A percentile compares a stretch with the other conserved stretches of the same genome.
Conservation (phyloP, 768 basidiomycete species). For the Xerocomus potaroensis region DNA sequence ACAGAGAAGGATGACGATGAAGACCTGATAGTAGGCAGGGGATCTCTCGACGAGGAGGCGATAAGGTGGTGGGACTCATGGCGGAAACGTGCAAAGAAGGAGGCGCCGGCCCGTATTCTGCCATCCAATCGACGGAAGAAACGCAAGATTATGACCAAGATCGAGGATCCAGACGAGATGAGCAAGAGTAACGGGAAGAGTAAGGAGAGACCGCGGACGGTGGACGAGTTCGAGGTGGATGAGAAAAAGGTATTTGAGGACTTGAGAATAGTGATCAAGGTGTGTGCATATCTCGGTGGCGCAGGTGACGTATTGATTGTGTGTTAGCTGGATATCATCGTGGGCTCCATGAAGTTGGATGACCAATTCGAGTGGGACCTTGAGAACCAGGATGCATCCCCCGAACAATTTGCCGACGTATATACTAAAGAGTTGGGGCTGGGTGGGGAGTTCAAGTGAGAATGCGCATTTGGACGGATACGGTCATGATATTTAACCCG, state of each 20-base stretch:
- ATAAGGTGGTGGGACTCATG: conserved; percentile 68
- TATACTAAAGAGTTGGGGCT: conserved; percentile 87
- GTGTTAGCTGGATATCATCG: conserved; percentile 85
- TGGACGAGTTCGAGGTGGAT: conserved; percentile 64
- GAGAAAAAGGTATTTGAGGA: conserved; percentile 73
- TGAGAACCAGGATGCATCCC: conserved; percentile 70
- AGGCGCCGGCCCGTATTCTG: conserved; percentile 28
- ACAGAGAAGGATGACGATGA: conserved; percentile 25
- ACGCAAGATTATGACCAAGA: conserved; percentile 36
- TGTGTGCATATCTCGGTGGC: conserved; percentile 33
- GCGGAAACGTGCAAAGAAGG: conserved; percentile 47
- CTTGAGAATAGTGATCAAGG: conserved; percentile 89
- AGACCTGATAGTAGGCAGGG: conserved; percentile 25
- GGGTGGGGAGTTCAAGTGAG: conserved; percentile 88
- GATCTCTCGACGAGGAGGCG: conserved; percentile 46
- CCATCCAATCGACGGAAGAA: conserved; percentile 37
- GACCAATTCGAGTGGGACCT: conserved; percentile 99
- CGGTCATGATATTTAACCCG: conserved; percentile 8
- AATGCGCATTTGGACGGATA: background rate
- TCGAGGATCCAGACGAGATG: conserved; percentile 19
- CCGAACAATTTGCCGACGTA: conserved; percentile 88
- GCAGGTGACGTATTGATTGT: conserved; percentile 3
- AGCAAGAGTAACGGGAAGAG: conserved; percentile 33
- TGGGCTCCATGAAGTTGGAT: conserved; percentile 87
- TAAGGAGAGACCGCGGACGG: conserved; percentile 45